These are phyloP conservation scores for Physcia stellaris DNA, from an alignment of 495 filamentous ascomycete genomes.

Conservation along the genomic window DNA sequence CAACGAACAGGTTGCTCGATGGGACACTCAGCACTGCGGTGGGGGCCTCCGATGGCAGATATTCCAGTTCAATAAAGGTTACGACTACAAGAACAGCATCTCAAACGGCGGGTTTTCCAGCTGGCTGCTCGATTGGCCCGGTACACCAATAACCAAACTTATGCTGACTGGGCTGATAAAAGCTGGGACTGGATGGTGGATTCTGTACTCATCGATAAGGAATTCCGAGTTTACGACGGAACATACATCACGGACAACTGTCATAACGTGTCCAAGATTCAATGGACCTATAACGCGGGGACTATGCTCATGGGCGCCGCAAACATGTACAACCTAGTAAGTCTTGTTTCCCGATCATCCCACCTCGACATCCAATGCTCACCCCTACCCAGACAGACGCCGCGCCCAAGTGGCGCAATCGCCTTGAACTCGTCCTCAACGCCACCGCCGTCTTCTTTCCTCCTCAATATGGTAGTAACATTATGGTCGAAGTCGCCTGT, in stretches of 20 bases:
- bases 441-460: constrained; percentile 43
- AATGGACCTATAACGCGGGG: constrained; percentile 61
- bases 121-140: constrained; percentile 55
- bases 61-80: constrained; percentile 27
- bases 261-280: constrained; percentile 24
- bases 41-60: constrained; percentile 40
- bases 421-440: constrained; percentile 42
- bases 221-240: constrained; percentile 47
- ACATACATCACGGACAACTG: constrained; percentile 22
- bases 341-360: constrained; percentile 8
- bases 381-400: constrained; percentile 40
- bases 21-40: constrained; percentile 31
- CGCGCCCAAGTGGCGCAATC: constrained; percentile 37
- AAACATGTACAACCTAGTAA: constrained; percentile 56
- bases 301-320: constrained; percentile 51
- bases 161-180: constrained; percentile 54
- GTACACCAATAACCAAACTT: constrained; percentile 58
- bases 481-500: constrained; percentile 61
- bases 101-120: constrained; percentile 59
- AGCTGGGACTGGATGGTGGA: constrained; percentile 52
- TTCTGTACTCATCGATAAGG: constrained; percentile 31
- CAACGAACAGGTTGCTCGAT: constrained; percentile 45
- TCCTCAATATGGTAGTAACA: constrained; percentile 31
- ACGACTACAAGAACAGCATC: constrained; percentile 49
- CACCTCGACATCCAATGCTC: constrained; percentile 18